These are phyloP conservation scores for Phytophthora rubi DNA, from an alignment of 352 stramenopile species.

Conservation along the genomic window DNA sequence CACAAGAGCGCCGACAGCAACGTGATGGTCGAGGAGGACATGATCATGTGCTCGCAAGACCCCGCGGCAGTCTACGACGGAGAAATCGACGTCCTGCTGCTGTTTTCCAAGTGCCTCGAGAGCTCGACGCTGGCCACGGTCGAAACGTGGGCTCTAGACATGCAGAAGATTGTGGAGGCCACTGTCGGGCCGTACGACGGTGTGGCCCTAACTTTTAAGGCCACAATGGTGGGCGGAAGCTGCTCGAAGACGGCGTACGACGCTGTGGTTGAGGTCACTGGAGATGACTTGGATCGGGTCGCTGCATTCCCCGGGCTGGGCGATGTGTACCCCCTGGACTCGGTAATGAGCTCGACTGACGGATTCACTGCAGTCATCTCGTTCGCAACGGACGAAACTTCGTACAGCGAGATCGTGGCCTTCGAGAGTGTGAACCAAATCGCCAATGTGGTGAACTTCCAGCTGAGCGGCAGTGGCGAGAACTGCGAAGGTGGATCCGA, in stretches of 20 bases:
- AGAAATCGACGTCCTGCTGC: constrained; percentile 49
- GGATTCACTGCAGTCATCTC: constrained; percentile 41
- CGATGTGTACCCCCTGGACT: constrained; percentile 32
- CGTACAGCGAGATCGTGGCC: constrained; percentile 40
- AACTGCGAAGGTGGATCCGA: constrained; percentile 30
- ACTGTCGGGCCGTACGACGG: constrained; percentile 9
- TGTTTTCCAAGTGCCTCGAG: constrained; percentile 66
- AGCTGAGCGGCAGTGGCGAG: constrained; percentile 19
- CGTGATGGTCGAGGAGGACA: constrained; percentile 19
- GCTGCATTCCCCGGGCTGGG: constrained; percentile 37
- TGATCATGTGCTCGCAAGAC: constrained; percentile 29
- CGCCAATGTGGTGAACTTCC: constrained; percentile 47
- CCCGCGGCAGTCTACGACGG: constrained; percentile 19
- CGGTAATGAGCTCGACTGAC: constrained; percentile 1
- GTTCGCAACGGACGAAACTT: constrained; percentile 44
- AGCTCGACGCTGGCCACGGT: constrained; percentile 38
- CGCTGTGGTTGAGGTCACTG: constrained; percentile 16
- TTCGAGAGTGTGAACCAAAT: constrained; percentile 40
- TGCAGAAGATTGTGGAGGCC: constrained; percentile 26
- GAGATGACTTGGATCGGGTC: constrained; percentile 33
- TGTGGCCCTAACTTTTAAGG: constrained; percentile 33
- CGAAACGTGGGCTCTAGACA: constrained; percentile 46
- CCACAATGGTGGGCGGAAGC: constrained; percentile 41
- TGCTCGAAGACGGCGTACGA: constrained; percentile 31
- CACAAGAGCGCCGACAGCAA: constrained; percentile 21